Evolutionary conservation across 495 filamentous ascomycete species (phyloP), one percentile per base, ranked within the genome.

Genomic region (Penicillium fimorum): DNA sequence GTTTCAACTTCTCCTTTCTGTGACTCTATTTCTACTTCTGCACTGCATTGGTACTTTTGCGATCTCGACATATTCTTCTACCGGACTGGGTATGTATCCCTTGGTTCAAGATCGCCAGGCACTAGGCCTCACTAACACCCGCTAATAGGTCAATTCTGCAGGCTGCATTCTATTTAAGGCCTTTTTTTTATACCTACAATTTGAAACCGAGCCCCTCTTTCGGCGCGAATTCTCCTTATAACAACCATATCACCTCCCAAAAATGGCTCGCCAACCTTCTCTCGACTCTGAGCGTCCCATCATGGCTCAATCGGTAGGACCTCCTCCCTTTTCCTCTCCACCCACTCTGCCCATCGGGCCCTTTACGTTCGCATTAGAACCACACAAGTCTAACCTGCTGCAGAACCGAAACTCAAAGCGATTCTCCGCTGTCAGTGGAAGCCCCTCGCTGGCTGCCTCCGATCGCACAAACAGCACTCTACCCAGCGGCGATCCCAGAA

Each of bases 401-500:
- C 45, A 85, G 70, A 79, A 79, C 62, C 88, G 87, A 63, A 80
- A 82, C 57, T 91, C 89, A 4, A 83, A 87, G 64, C 86, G 92
- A 66, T 85, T 89, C 72, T 92, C 88, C 68, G 92, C 89, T 53
- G 88, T 91, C 73, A 89, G 85, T 78, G 82, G 82, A 57, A 79
- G 84, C 43, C 87, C 88, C 24, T 91, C 89, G 54, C 69, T 92
- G 50, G 81, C 89, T 12, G 80, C 86, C 54, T 84, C 83, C 18
- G 82, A 79, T 32, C 69, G 60, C 41, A 87, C 84, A 29, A 81
- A 84, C 63, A 84, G 84, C 47, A 82, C 82, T 54, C 79, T 82
- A 11, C 81, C 84, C 44, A 77, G 75, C 52, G 72, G 73, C 52
- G 83, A 87, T 63, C 79, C 84, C 47, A 72, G 77, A 60, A 67